phyloP scores from a whole-genome alignment of 306 rosid species.

The Cucumis sativus region Cucumber_9930_V3 NC_026655.2:2033501-2034000 shows the following conservation, averaged over 20 bases:
- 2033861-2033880: not conserved
- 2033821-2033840: not conserved
- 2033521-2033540: not conserved
- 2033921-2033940: not conserved
- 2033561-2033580: not conserved
- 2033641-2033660: not conserved
- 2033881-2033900: not conserved
- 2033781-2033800: not conserved
- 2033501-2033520: not conserved
- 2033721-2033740: not conserved
- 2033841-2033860: not conserved
- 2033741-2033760: not conserved
- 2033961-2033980: slow-evolving; percentile 1
- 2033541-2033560: not conserved
- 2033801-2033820: not conserved
- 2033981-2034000: not conserved
- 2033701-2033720: not conserved
- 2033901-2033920: not conserved
- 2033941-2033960: not conserved
- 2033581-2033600: not conserved
- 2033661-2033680: too few species aligned
- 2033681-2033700: not conserved
- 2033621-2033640: not conserved
- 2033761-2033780: not conserved
- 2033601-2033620: not conserved